These are phyloP conservation scores for Mucor velutinosus DNA, from an alignment of 371 early-diverging fungal species.

Conservation along the genomic window DNA sequence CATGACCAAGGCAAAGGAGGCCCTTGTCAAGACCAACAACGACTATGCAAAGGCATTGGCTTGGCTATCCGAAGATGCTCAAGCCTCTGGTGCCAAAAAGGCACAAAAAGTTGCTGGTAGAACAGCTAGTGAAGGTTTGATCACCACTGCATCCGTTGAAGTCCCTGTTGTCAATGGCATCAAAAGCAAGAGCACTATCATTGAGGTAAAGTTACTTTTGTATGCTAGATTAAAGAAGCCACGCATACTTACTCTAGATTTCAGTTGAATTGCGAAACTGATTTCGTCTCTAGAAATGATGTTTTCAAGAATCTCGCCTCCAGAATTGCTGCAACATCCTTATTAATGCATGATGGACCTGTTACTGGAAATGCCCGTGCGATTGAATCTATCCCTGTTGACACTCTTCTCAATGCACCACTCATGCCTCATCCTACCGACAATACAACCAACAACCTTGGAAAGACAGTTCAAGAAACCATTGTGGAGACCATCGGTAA, in stretches of 20 bases:
- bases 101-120: constrained; percentile 58
- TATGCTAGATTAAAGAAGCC: no score
- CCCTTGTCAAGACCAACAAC: constrained; percentile 72
- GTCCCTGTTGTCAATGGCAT: constrained; percentile 30
- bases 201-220: constrained; percentile 74
- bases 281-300: constrained; percentile 88
- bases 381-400: constrained; percentile 48
- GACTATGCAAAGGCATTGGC: constrained; percentile 78
- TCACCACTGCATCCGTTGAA: constrained; percentile 67
- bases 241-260: not conserved
- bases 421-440: constrained; percentile 59
- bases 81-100: constrained; percentile 73
- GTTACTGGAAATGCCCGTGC: constrained; percentile 24
- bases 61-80: constrained; percentile 81
- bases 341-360: constrained; percentile 47
- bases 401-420: constrained; percentile 52
- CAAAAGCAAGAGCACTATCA: constrained; percentile 58
- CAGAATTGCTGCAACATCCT: constrained; percentile 69
- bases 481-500: constrained; percentile 80
- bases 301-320: constrained; percentile 81
- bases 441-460: constrained; percentile 15
- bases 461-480: constrained; percentile 61
- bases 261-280: constrained; percentile 91
- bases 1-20: constrained; percentile 88
- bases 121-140: constrained; percentile 58